Base-by-base conservation (phyloP, 148 eudicot genomes). In the Cornus florida region DNA sequence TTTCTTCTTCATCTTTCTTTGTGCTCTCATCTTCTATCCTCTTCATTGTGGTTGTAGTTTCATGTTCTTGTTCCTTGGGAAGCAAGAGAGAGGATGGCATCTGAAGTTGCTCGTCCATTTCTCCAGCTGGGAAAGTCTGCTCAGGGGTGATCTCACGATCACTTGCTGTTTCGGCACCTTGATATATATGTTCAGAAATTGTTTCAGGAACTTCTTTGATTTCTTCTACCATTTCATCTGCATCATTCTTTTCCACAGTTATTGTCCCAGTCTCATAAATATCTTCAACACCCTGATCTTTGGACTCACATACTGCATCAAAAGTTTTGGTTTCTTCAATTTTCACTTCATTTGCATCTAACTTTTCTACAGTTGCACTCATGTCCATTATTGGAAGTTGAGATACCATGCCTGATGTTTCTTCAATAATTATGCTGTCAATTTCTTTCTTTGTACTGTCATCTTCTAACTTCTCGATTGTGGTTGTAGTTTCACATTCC, bases 171-270 rank as follows among this genome's bases (percentile, higher is more conserved):
- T n/a, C 77, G 5, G 14, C 17, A 12, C 28, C 50, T 67, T 69
- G 82, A 68, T 74, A 23, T 38, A 11, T 75, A 3, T 39, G 72
- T 69, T 68, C 48, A 50, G 79, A 50, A 33, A 77, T 67, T 68
- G 65, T 64, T 69, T 77, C 73, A 28, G 66, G 67, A 77, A 69
- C 62, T 67, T 20, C 60, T 43, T 57, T 57, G 64, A 57, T 57
- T 57, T 57, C 64, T 57, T 57, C 64, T 57, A 10, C 64, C 20
- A 5, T 57, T 57, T 57, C 5, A 2, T 57, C 20, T 57, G 17
- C 19, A 24, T 43, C 57, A 39, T 57, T 35, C 70, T 28, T 24
- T 75, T 22, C 78, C 39, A 0, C 59, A 6, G 70, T 41, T n/a
- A 41, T 65, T 41, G 8, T 43, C 10, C 60, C 24, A 20, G 39